Percentiles rank a stretch among this genome's conserved stretches.
phyloP scores from a whole-genome alignment of 148 eudicot genomes.

The Tetragonia tetragonoides region DNA sequence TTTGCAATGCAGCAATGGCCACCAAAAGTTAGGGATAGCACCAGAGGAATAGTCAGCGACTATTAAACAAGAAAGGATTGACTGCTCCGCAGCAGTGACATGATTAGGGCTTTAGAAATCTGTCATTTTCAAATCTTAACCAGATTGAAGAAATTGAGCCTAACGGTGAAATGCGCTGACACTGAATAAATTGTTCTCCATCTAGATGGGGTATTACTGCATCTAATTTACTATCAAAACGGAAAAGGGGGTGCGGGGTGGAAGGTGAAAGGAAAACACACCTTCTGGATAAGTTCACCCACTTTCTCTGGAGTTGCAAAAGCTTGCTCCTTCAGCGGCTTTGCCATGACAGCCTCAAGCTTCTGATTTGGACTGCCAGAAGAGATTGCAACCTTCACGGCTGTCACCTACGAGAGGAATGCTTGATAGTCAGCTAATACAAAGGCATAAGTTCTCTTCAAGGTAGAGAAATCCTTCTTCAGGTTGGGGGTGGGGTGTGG shows the following conservation, averaged over 20 bases:
- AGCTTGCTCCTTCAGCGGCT: slow-evolving; percentile 93
- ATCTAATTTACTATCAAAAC: not conserved
- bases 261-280: slow-evolving; percentile 18
- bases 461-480: not conserved
- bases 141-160: not conserved
- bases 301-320: slow-evolving; percentile 92
- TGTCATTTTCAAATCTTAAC: not conserved
- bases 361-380: slow-evolving; percentile 73
- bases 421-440: not conserved
- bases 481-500: not conserved
- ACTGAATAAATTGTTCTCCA: too few species aligned
- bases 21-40: too few species aligned
- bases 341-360: slow-evolving; percentile 49
- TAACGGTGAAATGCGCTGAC: not conserved
- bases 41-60: too few species aligned
- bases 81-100: too few species aligned
- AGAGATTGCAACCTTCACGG: slow-evolving; percentile 75
- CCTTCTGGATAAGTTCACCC: slow-evolving; percentile 85
- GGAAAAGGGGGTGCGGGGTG: not conserved
- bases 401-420: slow-evolving; percentile 67
- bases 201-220: not conserved
- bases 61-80: too few species aligned
- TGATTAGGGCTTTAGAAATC: not conserved
- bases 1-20: too few species aligned
- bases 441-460: not conserved